Conservation (phyloP, 768 basidiomycete species). For the Cystoderma amianthinum region DNA sequence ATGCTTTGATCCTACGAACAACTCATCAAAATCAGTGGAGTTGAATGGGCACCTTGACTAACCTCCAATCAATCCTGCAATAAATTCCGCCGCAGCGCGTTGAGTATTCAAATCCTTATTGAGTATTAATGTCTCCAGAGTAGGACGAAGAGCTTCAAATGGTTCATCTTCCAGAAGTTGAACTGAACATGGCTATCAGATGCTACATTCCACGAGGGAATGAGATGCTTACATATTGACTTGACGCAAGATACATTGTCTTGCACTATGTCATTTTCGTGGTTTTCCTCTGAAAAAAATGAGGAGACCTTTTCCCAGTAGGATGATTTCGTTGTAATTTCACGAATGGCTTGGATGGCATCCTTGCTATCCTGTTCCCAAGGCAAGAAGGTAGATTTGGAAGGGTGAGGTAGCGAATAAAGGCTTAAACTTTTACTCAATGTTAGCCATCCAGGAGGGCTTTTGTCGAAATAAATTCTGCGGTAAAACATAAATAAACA, state of each 20-base stretch:
- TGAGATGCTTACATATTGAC: conserved; percentile 53
- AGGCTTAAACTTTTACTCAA: conserved; percentile 41
- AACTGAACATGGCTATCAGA: conserved; percentile 34
- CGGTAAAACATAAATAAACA: not conserved
- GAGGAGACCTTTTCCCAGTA: conserved; percentile 68
- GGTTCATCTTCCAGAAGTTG: conserved; percentile 76
- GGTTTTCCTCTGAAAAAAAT: conserved; percentile 76
- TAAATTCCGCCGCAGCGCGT: conserved; percentile 78
- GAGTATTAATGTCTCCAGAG: conserved; percentile 53
- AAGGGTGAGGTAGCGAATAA: conserved; percentile 40
- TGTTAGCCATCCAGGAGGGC: conserved; percentile 63
- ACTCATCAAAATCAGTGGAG: conserved; percentile 4
- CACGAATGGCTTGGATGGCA: conserved; percentile 43
- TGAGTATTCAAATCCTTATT: conserved; percentile 84
- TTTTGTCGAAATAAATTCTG: conserved; percentile 51
- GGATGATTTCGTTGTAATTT: conserved; percentile 32
- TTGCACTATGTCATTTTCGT: conserved; percentile 53
- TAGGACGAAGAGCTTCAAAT: conserved; percentile 52
- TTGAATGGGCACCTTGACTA: conserved; percentile 2
- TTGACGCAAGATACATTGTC: conserved; percentile 72
- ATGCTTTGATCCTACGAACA: conserved; percentile 66
- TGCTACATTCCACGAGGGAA: conserved; percentile 1
- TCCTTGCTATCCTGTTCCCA: conserved; percentile 52
- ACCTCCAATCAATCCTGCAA: conserved; percentile 70
- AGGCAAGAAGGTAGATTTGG: conserved; percentile 44